Evolutionary conservation across 768 basidiomycete species (phyloP), one percentile per base, ranked within the genome.

Genomic region (Hericium coralloides): DNA sequence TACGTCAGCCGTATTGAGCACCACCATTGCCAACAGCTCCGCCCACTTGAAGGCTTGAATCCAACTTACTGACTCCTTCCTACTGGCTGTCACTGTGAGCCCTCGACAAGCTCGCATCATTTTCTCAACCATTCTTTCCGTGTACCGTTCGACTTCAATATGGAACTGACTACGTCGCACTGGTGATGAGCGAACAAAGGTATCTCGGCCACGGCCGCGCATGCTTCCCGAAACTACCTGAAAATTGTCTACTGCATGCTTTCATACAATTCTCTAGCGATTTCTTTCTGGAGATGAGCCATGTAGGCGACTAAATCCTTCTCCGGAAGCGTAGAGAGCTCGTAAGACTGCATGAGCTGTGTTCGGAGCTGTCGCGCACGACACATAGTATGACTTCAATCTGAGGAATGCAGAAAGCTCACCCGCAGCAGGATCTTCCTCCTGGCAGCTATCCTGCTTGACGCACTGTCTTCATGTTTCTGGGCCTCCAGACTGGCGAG

Each of bases 251-350:
- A 38, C 64, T 49, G 68, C 31, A 76, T 63, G 36, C 67, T 74
- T 20, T 70, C 67, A 23, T 66, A 63, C 54, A 88, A 76, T 17
- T 81, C 79, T 50, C 76, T 78, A 20, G 84, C 80, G 53, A 89
- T 79, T 52, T 89, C 85, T 58, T 73, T 79, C 66, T 92, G 91
- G 62, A 92, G 78, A 23, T 81, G 75, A 50, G 75, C 74, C 39
- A 93, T 73, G 65, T 90, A 90, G 3, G 73, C 71, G 17, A 81
- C 67, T 1, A 92, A 72, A 49, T 90, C 90, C 58, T 77, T 75
- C 55, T 87, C 83, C 1, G 89, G 88, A 31, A 93, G 77, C 2
- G 83, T 76, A 17, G 90, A 89, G 63, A 91, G 73, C 26, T 88
- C 81, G 41, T 82, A 69, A 0, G 83, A 86, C 70, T 94, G 89